Base-by-base conservation (phyloP, 495 filamentous ascomycete genomes). In the Penicillium steckii region DNA sequence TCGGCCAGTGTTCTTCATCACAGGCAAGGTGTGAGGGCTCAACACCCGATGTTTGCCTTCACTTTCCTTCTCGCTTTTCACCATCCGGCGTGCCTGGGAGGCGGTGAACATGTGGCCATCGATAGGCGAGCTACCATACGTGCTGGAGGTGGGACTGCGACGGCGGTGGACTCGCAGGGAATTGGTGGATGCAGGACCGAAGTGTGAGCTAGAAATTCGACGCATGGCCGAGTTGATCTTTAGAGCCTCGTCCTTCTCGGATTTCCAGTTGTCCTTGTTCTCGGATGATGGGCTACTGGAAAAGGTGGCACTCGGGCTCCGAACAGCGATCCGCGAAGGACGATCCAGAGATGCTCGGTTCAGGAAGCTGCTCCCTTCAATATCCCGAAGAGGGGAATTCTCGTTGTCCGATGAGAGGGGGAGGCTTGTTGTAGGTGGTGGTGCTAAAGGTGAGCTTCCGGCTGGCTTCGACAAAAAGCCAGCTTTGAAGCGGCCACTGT, bases 381-480 rank as follows among this genome's bases (percentile, higher is more conserved):
- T 85, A 21, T 86, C 75, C 9, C 84, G 83, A 38, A 90, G 79
- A 12, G 89, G 89, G 4, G 80, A 84, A 41, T 74, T 75, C 17
- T 88, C 84, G 32, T 80, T 82, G 52, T 84, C 80, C 8, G 38
- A 41, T 8, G 80, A 81, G 3, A 84, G 79, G 50, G 79, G 80
- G 27, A 90, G 57, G 12, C 60, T 72, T 8, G 81, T 75, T 21
- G 87, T 73, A 1, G 83, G 82, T 6, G 85, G 86, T 19, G 86
- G 76, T 22, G 62, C 62, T 17, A 80, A 67, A 4, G 87, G 86
- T 25, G 89, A 90, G 50, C 81, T 84, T 49, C 80, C 73, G 1
- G 68, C 56, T 56, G 80, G 85, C 74, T 95, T 95, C 17, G 88
- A 85, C 46, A 97, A 74, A 67, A 95, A 96, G 22, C 94, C 94